A percentile compares a stretch with the other conserved stretches of the same genome.
These are phyloP conservation scores for Phylloboletellus chloephorus DNA, from an alignment of 1,284 basidiomycete genomes.

Conservation along the genomic window DNA sequence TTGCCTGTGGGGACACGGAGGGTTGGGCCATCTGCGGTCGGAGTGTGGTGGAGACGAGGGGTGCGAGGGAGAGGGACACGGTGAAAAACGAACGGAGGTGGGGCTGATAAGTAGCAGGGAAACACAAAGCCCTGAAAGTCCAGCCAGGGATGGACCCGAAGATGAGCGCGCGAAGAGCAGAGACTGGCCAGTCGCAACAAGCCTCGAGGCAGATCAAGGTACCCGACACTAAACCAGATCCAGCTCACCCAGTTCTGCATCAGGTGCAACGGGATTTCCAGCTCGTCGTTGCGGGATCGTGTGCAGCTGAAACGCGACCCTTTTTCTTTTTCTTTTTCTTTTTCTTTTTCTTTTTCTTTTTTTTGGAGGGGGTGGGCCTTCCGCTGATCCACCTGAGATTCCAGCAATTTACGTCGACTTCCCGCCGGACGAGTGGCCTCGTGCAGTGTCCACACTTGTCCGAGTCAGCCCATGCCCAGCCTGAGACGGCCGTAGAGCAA, in stretches of 20 bases:
- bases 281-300: too few species aligned
- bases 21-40: conserved; percentile 1
- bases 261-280: too few species aligned
- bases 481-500: too few species aligned
- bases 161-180: conserved; percentile 21
- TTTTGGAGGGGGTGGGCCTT: too few species aligned
- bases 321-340: too few species aligned
- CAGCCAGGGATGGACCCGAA: conserved; percentile 2
- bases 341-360: too few species aligned
- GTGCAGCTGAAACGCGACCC: too few species aligned
- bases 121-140: conserved; percentile 3
- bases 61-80: not conserved
- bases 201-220: conserved; percentile 19
- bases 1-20: conserved; percentile 14
- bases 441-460: too few species aligned
- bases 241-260: not conserved
- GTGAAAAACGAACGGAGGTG: not conserved
- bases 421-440: too few species aligned
- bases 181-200: not conserved
- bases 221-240: conserved; percentile 11
- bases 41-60: not conserved
- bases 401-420: too few species aligned
- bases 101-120: conserved; percentile 9
- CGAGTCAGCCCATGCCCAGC: too few species aligned
- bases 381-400: too few species aligned